Percentiles rank a stretch among this genome's conserved stretches.
phyloP scores from a whole-genome alignment of 768 basidiomycete genomes.

The Lentinula guzmanii region DNA sequence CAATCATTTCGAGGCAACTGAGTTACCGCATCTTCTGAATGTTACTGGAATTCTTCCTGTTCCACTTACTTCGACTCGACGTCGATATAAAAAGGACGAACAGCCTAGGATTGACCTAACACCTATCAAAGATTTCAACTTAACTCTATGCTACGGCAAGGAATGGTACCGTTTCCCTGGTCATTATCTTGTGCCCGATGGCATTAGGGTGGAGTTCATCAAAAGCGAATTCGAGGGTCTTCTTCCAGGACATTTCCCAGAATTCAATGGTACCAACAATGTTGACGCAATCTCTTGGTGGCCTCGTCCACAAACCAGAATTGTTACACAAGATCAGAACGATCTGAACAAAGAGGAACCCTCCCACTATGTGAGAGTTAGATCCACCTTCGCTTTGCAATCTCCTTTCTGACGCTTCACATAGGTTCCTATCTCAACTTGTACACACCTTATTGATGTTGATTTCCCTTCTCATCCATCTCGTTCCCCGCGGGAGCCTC shows the following conservation, averaged over 20 bases:
- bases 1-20: conserved; percentile 64
- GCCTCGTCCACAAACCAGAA: conserved; percentile 57
- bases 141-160: conserved; percentile 83
- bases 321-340: conserved; percentile 66
- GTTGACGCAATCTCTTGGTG: conserved; percentile 32
- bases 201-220: conserved; percentile 79
- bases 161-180: conserved; percentile 97
- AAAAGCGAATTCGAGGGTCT: conserved; percentile 90
- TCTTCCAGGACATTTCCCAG: conserved; percentile 77
- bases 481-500: conserved; percentile 61
- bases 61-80: conserved; percentile 26
- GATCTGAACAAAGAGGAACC: conserved; percentile 80
- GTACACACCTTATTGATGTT: conserved; percentile 89
- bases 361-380: conserved; percentile 62
- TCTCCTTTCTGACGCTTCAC: conserved; percentile 3
- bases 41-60: conserved; percentile 56
- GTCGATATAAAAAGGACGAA: conserved; percentile 34
- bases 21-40: conserved; percentile 81
- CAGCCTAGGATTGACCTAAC: conserved; percentile 58
- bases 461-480: conserved; percentile 73
- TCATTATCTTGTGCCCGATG: conserved; percentile 82
- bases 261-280: conserved; percentile 21
- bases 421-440: conserved; percentile 65
- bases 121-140: conserved; percentile 59
- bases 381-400: conserved; percentile 1